Evolutionary conservation across 768 basidiomycete genomes (phyloP).

Genomic region (Mycena vitilis): DNA sequence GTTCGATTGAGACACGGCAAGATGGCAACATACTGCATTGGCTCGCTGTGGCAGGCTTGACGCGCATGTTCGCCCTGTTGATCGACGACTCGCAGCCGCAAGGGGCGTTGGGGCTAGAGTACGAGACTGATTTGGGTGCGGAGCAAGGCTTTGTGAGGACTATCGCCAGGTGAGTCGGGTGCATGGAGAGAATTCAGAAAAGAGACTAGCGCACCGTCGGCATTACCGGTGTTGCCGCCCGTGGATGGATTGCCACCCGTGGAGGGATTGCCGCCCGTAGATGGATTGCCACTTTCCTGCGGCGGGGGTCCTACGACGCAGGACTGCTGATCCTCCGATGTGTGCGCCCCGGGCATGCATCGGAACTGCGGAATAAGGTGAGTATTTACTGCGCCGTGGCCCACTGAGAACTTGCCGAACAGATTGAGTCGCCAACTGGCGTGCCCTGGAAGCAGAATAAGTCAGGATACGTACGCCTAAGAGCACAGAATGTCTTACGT

Average conservation of each 20-base stretch:
- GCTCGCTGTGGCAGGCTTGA: not conserved
- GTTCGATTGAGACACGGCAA: not conserved
- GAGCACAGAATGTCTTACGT: too few relatives aligned
- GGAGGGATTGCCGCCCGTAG: too few relatives aligned
- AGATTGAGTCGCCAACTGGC: slow-evolving; percentile 10
- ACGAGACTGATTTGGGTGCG: not conserved
- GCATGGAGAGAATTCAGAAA: too few relatives aligned
- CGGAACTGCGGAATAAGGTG: not conserved
- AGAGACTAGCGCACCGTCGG: not conserved
- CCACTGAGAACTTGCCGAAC: not conserved
- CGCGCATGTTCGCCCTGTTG: not conserved
- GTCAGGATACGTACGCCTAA: too few relatives aligned
- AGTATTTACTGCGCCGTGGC: too few relatives aligned
- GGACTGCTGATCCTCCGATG: not conserved
- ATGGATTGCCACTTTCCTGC: not conserved
- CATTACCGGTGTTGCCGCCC: too few relatives aligned
- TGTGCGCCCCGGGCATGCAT: slow-evolving; percentile 1
- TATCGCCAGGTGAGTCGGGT: too few relatives aligned
- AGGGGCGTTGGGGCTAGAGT: not conserved
- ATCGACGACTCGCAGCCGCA: not conserved
- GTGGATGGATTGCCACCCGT: not conserved
- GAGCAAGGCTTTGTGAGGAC: not conserved
- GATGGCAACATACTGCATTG: not conserved
- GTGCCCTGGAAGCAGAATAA: not conserved
- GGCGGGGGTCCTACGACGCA: not conserved